Conservation (phyloP, 495 filamentous ascomycete genomes). For the Melanomma pulvis-pyrius region DNA sequence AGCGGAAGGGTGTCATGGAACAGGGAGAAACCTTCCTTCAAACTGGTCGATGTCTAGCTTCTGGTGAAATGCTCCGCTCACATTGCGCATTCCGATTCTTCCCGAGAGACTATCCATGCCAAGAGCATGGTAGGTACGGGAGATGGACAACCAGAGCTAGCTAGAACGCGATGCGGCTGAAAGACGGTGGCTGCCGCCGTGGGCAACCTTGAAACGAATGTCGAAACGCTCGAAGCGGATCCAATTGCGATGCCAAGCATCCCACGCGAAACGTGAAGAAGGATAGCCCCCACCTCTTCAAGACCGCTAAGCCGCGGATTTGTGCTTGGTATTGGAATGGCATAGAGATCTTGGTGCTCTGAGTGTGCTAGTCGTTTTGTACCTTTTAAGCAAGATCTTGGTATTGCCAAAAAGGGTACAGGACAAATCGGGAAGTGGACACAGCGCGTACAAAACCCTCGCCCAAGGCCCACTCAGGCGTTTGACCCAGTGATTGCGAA, state of each 20-base stretch:
- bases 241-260: slow-evolving; percentile 22
- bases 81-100: neutral
- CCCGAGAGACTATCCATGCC: slow-evolving; percentile 3
- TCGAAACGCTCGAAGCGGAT: slow-evolving; percentile 31
- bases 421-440: neutral
- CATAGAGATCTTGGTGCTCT: neutral
- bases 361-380: neutral
- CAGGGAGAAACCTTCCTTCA: neutral
- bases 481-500: slow-evolving; percentile 19
- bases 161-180: slow-evolving; percentile 14
- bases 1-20: neutral
- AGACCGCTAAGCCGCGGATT: slow-evolving; percentile 8
- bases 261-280: slow-evolving; percentile 20
- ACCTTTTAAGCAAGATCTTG: neutral
- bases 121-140: slow-evolving; percentile 4
- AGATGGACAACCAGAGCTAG: neutral
- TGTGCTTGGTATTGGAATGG: slow-evolving; percentile 16
- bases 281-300: slow-evolving; percentile 19
- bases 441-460: neutral
- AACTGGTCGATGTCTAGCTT: neutral
- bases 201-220: slow-evolving; percentile 5
- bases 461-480: slow-evolving; percentile 7
- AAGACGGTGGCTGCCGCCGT: neutral
- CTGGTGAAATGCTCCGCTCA: neutral
- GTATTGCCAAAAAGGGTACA: neutral